phyloP scores from a whole-genome alignment of 176 grass and related monocot genomes.

The Aegilops bicornis region DNA sequence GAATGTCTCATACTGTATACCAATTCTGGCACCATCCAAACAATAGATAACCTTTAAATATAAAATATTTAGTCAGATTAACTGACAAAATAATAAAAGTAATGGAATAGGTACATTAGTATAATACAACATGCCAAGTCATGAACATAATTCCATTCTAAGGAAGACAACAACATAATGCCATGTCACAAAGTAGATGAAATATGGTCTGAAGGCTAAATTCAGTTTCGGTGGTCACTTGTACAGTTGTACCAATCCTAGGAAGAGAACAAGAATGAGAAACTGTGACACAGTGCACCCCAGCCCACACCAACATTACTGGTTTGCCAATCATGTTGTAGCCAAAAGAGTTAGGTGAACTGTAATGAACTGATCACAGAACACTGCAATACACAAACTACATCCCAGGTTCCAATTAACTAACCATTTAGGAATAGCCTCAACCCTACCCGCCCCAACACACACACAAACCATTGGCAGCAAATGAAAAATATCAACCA shows the following conservation, averaged over 20 bases:
- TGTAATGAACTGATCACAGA: not conserved
- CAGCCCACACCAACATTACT: not conserved
- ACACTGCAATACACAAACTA: not conserved
- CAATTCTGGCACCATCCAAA: conserved; percentile 87
- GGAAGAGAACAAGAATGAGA: conserved; percentile 6
- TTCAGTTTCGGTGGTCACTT: not conserved
- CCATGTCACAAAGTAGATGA: conserved; percentile 2
- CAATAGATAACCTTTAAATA: conserved; percentile 78
- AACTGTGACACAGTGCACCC: not conserved
- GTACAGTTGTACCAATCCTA: not conserved
- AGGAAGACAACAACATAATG: conserved; percentile 8
- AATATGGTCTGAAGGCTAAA: not conserved
- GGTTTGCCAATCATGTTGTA: not conserved
- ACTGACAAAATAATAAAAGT: conserved; percentile 9
- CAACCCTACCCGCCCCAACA: too few relatives aligned
- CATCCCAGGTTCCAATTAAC: not conserved
- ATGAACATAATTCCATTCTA: conserved; percentile 18
- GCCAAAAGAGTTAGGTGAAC: not conserved
- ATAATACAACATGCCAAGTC: conserved; percentile 1
- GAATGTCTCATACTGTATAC: conserved; percentile 91
- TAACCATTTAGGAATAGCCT: not conserved
- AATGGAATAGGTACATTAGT: not conserved
- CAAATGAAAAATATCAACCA: not conserved
- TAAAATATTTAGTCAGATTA: conserved; percentile 7
- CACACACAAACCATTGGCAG: not conserved